phyloP scores from a whole-genome alignment of 2,329 filamentous ascomycete species.

The Pseudogymnoascus sp. region DNA sequence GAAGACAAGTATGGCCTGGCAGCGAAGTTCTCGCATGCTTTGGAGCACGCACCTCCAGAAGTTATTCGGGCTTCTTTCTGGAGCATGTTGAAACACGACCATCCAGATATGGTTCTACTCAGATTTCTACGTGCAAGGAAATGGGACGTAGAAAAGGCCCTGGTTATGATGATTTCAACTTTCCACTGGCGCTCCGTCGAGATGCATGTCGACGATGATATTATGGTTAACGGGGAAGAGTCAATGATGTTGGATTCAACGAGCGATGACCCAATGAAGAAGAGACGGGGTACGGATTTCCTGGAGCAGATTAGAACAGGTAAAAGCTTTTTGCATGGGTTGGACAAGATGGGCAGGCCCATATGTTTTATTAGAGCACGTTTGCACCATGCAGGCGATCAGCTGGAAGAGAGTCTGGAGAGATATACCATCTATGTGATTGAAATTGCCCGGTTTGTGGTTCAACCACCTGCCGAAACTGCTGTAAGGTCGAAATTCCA shows the following conservation, averaged over 20 bases:
- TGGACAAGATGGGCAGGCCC: constrained; percentile 74
- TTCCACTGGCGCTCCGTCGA: constrained; percentile 83
- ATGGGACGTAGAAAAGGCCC: constrained; percentile 88
- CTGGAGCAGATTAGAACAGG: constrained; percentile 76
- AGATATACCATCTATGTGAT: constrained; percentile 89
- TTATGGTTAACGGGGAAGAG: constrained; percentile 69
- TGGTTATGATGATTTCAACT: constrained; percentile 89
- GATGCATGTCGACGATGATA: constrained; percentile 80
- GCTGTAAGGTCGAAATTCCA: constrained; percentile 54
- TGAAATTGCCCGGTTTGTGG: constrained; percentile 80
- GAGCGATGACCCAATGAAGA: constrained; percentile 51
- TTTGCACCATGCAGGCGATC: constrained; percentile 72
- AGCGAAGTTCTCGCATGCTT: constrained; percentile 74
- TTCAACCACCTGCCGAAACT: constrained; percentile 76
- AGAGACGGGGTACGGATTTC: constrained; percentile 63
- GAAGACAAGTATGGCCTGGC: constrained; percentile 92
- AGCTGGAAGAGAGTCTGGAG: constrained; percentile 73
- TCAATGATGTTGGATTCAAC: constrained; percentile 53
- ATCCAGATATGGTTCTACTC: constrained; percentile 76
- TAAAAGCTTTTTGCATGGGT: constrained; percentile 85
- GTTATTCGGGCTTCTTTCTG: constrained; percentile 75
- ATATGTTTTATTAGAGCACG: constrained; percentile 79
- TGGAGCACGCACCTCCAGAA: constrained; percentile 69
- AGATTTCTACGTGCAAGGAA: constrained; percentile 83
- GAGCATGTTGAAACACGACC: constrained; percentile 90